Evolutionary conservation across 2,329 filamentous ascomycete genomes (phyloP), one percentile per base, ranked within the genome.

Genomic region (Colletotrichum shisoi): DNA sequence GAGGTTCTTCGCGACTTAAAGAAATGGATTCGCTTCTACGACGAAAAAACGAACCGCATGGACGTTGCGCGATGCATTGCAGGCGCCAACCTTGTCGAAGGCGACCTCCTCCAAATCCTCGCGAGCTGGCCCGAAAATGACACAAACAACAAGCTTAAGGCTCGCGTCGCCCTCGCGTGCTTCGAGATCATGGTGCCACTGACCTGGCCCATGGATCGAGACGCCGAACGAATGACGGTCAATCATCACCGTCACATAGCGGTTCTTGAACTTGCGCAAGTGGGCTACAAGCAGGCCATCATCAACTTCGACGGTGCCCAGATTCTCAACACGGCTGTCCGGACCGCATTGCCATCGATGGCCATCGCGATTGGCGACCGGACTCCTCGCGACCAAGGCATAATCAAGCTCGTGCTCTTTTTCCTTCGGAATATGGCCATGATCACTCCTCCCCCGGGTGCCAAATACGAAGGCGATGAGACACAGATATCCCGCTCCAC

Each of bases 221-320:
- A 94, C 67, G 84, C 87, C 69, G 88, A 91, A 67, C 87, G 91
- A 74, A 94, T 95, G 86, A 98, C 93, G 4, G 83, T 93, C 72
- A 98, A 99, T 76, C 93, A 98, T 76, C 91, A 97, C 76, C 88
- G 93, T 64, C 95, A 99, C 79, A 87, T 94, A 46, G 93, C 95
- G 1, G 95, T 95, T 62, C 84, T 99, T 21, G 91, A 95, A 76
- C 86, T 96, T 63, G 91, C 92, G 0, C 95, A 98, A 76, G 85
- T 96, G 5, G 86, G 86, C 68, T 99, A 99, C 81, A 99, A 99
- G 80, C 87, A 92, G 62, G 89, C 90, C 5, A 89, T 97, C 48
- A 86, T 99, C 71, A 93, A 95, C 72, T 93, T 91, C 75, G 91
- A 94, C 71, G 87, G 87, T 51, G 87, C 89, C 4, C 85, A 87